These are phyloP conservation scores for Ophiostoma novo-ulmi DNA, from an alignment of 2,329 filamentous ascomycete species.

Conservation along the genomic window DNA sequence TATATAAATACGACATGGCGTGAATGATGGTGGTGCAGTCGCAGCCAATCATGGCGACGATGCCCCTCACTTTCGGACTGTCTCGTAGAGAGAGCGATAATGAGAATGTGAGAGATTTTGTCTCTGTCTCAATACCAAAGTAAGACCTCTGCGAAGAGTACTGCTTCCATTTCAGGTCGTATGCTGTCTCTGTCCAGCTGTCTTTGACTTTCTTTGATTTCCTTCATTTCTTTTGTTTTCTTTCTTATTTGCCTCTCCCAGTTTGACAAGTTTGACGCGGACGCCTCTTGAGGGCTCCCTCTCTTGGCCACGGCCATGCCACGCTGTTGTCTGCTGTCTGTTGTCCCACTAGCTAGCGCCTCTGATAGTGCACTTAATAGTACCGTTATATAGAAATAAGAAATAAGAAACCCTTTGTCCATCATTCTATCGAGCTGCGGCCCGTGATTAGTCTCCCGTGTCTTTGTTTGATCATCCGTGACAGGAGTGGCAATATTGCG, in stretches of 20 bases:
- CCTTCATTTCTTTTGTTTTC: too few species aligned
- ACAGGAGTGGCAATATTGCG: neutral
- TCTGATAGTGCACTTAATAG: too few species aligned
- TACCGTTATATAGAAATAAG: too few species aligned
- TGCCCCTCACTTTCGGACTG: slow-evolving; percentile 3
- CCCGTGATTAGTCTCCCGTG: slow-evolving; percentile 6
- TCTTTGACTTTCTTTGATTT: too few species aligned
- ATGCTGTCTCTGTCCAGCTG: too few species aligned
- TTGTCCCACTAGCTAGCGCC: neutral
- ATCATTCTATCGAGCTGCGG: neutral
- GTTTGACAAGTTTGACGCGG: neutral
- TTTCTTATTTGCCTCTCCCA: neutral
- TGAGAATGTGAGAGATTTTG: too few species aligned
- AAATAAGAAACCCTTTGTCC: neutral
- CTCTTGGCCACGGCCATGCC: neutral
- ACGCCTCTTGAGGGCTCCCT: neutral
- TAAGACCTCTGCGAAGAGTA: too few species aligned
- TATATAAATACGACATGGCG: neutral
- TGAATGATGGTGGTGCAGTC: neutral
- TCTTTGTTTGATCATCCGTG: slow-evolving; percentile 6
- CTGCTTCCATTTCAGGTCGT: too few species aligned
- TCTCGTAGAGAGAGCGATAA: neutral
- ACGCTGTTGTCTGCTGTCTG: neutral
- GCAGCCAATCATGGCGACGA: neutral
- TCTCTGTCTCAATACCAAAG: too few species aligned